These are phyloP conservation scores for Aureoboletus auriporus DNA, from an alignment of 768 basidiomycete genomes.

Conservation along the genomic window DNA sequence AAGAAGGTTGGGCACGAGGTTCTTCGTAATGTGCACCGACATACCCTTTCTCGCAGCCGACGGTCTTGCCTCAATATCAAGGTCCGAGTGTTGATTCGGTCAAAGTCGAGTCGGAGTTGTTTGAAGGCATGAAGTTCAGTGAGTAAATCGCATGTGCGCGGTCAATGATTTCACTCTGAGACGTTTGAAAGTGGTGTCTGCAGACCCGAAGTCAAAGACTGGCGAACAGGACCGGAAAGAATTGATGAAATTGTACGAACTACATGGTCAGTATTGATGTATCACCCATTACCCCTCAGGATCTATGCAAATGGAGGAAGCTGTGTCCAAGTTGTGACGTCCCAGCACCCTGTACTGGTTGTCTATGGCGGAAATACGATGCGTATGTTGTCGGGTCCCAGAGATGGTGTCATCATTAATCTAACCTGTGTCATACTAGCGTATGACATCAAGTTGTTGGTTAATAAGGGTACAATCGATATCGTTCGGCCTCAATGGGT, in stretches of 20 bases:
- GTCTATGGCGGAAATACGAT: constrained; percentile 68
- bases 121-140: constrained; percentile 81
- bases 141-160: constrained; percentile 23
- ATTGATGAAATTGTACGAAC: constrained; percentile 59
- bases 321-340: constrained; percentile 56
- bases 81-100: constrained; percentile 63
- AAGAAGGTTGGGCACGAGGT: constrained; percentile 23
- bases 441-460: constrained; percentile 65
- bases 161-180: background rate
- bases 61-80: constrained; percentile 60
- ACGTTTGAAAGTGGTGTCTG: constrained; percentile 55
- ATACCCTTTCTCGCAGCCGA: constrained; percentile 35
- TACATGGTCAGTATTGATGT: background rate
- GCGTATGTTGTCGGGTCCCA: constrained; percentile 44
- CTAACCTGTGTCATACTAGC: constrained; percentile 36
- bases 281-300: constrained; percentile 33
- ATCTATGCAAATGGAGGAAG: constrained; percentile 69
- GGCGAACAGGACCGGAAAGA: constrained; percentile 67
- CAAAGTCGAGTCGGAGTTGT: constrained; percentile 57
- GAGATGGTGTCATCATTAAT: background rate
- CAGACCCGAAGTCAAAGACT: constrained; percentile 67
- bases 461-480: constrained; percentile 66
- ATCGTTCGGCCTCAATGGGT: constrained; percentile 84
- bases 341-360: constrained; percentile 50
- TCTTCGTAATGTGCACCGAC: background rate